These are phyloP conservation scores for Nymphaea colorata DNA, from an alignment of 164 flowering plant species.

Conservation along the genomic window DNA sequence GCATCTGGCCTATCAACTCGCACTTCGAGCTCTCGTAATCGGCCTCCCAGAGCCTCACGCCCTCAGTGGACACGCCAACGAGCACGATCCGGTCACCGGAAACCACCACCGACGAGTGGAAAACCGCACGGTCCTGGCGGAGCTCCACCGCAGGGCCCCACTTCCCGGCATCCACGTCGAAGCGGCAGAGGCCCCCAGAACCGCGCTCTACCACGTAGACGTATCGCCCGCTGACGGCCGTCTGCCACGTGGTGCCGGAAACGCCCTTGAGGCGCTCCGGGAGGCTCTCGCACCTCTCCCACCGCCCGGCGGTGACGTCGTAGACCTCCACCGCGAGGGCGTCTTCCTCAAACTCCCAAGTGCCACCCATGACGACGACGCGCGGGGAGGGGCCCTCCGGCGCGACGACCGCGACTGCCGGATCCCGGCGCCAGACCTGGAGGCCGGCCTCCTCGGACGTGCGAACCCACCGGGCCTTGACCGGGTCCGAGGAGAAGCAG, in stretches of 20 bases:
- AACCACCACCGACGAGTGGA: conserved; percentile 23
- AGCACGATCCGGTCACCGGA: conserved; percentile 26
- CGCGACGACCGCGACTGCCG: conserved; percentile 33
- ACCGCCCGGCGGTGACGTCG: conserved; percentile 17
- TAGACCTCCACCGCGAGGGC: conserved; percentile 53
- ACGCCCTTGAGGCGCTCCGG: conserved; percentile 37
- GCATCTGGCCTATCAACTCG: conserved; percentile 40
- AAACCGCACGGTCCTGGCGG: conserved; percentile 20
- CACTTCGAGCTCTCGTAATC: conserved; percentile 10
- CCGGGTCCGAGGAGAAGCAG: conserved; percentile 45
- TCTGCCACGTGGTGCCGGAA: conserved; percentile 48
- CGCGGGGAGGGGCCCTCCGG: conserved; percentile 19
- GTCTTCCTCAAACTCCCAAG: conserved; percentile 52
- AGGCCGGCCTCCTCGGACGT: conserved; percentile 20
- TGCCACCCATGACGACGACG: conserved; percentile 69
- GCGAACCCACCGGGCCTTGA: conserved; percentile 35
- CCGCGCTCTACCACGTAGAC: conserved; percentile 36
- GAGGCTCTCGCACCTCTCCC: conserved; percentile 44
- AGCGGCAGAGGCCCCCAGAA: conserved; percentile 35
- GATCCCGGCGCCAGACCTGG: conserved; percentile 49
- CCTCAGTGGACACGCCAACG: conserved; percentile 32
- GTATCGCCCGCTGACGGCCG: conserved; percentile 22
- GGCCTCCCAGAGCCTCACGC: conserved; percentile 45
- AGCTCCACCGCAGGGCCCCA: conserved; percentile 41
- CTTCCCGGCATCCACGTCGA: conserved; percentile 21